phyloP scores from a whole-genome alignment of 2,329 filamentous ascomycete species.

The Aspergillus phoenicis region DNA sequence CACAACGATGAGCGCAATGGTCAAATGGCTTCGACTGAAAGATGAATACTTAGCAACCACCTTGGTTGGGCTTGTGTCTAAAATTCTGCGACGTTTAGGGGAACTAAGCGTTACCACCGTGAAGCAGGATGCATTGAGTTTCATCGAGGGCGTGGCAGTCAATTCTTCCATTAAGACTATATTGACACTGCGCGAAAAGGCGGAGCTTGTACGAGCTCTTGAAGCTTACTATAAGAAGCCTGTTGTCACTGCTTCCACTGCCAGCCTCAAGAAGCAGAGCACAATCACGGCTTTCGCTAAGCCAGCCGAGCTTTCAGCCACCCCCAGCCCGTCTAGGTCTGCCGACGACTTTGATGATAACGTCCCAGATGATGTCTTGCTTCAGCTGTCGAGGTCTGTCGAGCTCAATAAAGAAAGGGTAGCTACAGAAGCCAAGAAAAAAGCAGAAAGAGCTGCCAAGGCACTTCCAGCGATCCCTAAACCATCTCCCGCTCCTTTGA shows the following conservation, averaged over 20 bases:
- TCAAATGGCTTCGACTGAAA: conserved; percentile 85
- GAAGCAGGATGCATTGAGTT: conserved; percentile 63
- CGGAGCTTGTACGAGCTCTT: conserved; percentile 70
- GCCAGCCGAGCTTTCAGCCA: conserved; percentile 38
- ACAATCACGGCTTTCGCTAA: conserved; percentile 45
- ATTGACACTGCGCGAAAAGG: conserved; percentile 77
- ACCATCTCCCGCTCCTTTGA: conserved; percentile 30
- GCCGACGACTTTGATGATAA: conserved; percentile 47
- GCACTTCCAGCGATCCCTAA: conserved; percentile 30
- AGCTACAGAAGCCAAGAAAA: conserved; percentile 34
- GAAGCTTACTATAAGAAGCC: conserved; percentile 55
- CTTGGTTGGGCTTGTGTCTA: conserved; percentile 78
- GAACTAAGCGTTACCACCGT: conserved; percentile 72
- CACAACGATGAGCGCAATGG: conserved; percentile 67
- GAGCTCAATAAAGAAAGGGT: conserved; percentile 46
- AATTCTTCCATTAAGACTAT: conserved; percentile 71
- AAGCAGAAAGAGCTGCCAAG: conserved; percentile 28
- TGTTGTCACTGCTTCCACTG: conserved; percentile 45
- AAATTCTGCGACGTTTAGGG: conserved; percentile 79
- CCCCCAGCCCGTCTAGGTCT: conserved; percentile 33
- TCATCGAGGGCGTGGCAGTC: conserved; percentile 59
- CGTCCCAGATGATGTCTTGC: conserved; percentile 44
- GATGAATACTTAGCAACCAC: conserved; percentile 83
- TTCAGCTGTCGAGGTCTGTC: conserved; percentile 46
- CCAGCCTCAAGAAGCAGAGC: conserved; percentile 47